These are phyloP conservation scores for Eucalyptus regnans DNA, from an alignment of 345 rosid genomes.

Conservation along the genomic window DNA sequence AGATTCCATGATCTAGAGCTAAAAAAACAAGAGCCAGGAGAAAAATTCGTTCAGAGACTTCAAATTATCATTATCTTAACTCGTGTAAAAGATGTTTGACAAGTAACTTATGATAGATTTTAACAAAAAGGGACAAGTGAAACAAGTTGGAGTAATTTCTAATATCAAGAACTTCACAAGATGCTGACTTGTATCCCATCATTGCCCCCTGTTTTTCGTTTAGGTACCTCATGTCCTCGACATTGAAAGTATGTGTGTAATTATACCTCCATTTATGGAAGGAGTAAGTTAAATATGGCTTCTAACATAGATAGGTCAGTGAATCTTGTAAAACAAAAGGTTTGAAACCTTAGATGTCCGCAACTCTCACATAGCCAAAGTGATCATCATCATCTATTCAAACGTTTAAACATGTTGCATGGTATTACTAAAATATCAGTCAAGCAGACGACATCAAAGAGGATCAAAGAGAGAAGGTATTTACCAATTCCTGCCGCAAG, in stretches of 20 bases:
- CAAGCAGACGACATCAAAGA: background rate
- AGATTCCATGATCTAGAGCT: background rate
- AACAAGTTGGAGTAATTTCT: background rate
- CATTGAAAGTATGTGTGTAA: background rate
- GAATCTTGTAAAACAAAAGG: background rate
- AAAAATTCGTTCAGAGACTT: background rate
- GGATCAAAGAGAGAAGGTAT: background rate
- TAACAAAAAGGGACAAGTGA: background rate
- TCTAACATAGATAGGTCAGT: background rate
- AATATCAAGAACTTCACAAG: background rate
- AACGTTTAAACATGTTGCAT: background rate
- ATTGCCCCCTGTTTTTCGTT: background rate
- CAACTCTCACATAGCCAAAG: background rate
- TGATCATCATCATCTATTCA: background rate
- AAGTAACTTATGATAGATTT: background rate
- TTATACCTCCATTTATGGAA: background rate
- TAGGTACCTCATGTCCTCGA: background rate
- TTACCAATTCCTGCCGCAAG: slow-evolving; percentile 82
- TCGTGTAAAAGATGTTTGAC: background rate
- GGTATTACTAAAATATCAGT: background rate
- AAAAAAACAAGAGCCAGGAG: background rate
- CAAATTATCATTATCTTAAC: background rate
- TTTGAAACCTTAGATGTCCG: background rate
- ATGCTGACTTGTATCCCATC: background rate
- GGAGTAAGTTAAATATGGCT: background rate